phyloP scores from a whole-genome alignment of 2,329 filamentous ascomycete species.

The Allantophomopsis cytisporea region DNA sequence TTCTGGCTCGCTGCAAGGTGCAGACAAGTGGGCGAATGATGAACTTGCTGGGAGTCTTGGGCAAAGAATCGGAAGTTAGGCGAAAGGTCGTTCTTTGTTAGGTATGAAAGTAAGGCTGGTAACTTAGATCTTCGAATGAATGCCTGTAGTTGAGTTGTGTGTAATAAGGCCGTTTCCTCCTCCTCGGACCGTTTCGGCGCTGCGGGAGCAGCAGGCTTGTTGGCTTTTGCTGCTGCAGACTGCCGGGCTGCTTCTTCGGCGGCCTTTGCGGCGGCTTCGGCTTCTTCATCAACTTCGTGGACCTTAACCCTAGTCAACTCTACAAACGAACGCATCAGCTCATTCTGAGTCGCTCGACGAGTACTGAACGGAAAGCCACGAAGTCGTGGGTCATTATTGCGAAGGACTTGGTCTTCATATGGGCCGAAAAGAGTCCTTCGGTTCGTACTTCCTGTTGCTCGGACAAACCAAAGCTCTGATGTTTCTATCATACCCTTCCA shows the following conservation, averaged over 20 bases:
- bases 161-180: constrained; percentile 68
- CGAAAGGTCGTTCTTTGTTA: constrained; percentile 60
- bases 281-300: constrained; percentile 57
- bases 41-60: constrained; percentile 46
- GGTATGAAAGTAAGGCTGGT: constrained; percentile 72
- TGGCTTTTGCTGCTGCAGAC: constrained; percentile 20
- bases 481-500: constrained; percentile 82
- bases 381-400: constrained; percentile 64
- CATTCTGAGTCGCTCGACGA: constrained; percentile 78
- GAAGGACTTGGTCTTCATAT: constrained; percentile 78
- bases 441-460: constrained; percentile 80
- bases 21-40: constrained; percentile 67
- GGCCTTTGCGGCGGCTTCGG: constrained; percentile 33
- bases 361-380: constrained; percentile 91
- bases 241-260: constrained; percentile 31
- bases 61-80: constrained; percentile 68
- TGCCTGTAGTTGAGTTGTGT: constrained; percentile 81
- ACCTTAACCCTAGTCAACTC: constrained; percentile 88
- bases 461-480: constrained; percentile 74
- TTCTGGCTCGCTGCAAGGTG: constrained; percentile 79
- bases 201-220: constrained; percentile 30
- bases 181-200: constrained; percentile 60
- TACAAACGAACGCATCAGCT: constrained; percentile 88
- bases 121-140: constrained; percentile 83
- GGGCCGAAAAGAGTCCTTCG: constrained; percentile 78